Base-by-base conservation (phyloP, 371 early-diverging fungal species). In the Circinella minor region DNA sequence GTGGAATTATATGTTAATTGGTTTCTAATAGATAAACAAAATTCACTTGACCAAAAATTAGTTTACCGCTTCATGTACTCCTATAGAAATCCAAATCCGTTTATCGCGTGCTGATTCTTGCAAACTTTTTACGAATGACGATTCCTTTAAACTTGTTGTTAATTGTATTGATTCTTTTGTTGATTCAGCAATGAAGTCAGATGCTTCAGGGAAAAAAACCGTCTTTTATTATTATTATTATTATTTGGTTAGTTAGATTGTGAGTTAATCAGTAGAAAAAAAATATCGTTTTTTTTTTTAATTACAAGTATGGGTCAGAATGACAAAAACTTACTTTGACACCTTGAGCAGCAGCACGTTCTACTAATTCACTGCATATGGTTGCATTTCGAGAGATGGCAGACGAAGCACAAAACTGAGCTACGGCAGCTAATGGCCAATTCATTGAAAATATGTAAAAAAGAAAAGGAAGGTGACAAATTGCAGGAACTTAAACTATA, bases 161-260 rank as follows among this genome's bases (percentile, higher is more conserved):
- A 93, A 78, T 6, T 81, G 80, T 17, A 74, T 76, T 48, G 76
- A 77, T 34, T 74, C 78, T 13, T 91, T 86, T 17, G 76, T 76
- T 48, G 76, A 77, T 27, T 74, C 79, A 9, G 91, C 87, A 55
- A 95, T 90, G 69, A 93, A 95, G 76, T 96, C 96, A 37, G 90
- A 89, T 7, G 93, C 89, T 71, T 95, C 96, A 0, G 95, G 95
- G 11, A 95, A 79, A 78, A 94, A 95, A 27, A 95, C 72, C 83
- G 92, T 89, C 91, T 91, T 68, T 48, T 18, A 13, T 47, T 1
- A 15, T 47, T 47, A 9, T 47, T 15, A 11, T 47, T 47, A 11
- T 47, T 47, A n/a, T 15, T 1, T 11, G 1, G 15, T 47, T 47
- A 3, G 43, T 43, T 43, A 3, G 11, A 43, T 43, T 43, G 43